phyloP scores from a whole-genome alignment of 148 eudicot genomes.

The Camellia lanceoleosa region DNA sequence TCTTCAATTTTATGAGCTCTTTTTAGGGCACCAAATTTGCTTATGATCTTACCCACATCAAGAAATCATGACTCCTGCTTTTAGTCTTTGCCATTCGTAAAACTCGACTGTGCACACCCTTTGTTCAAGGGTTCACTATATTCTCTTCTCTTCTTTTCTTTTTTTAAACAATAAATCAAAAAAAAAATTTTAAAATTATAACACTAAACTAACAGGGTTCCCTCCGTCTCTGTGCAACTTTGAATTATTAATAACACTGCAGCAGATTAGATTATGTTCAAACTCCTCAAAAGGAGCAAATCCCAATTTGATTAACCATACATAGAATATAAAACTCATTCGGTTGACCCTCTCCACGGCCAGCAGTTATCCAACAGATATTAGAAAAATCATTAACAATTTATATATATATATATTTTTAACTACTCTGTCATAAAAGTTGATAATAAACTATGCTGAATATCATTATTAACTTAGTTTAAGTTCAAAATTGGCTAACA shows the following conservation, averaged over 20 bases:
- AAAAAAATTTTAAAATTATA: neutral
- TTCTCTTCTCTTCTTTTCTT: neutral
- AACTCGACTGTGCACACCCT: slow-evolving; percentile 13
- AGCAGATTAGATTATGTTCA: slow-evolving; percentile 9
- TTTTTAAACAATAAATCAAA: neutral
- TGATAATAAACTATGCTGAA: neutral
- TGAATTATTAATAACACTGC: slow-evolving; percentile 4
- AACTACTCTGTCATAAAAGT: neutral
- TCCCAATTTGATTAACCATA: slow-evolving; percentile 20
- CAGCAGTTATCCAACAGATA: slow-evolving; percentile 2
- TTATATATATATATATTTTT: neutral
- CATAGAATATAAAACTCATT: neutral
- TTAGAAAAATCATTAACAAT: neutral
- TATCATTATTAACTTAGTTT: too few relatives aligned
- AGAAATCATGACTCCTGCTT: neutral
- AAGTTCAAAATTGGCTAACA: neutral
- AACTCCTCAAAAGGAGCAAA: slow-evolving; percentile 19
- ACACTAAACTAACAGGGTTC: neutral
- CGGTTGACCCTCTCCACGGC: slow-evolving; percentile 8
- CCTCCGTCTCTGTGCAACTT: slow-evolving; percentile 23
- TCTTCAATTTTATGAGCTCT: neutral
- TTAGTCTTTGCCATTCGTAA: neutral
- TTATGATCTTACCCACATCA: slow-evolving; percentile 12
- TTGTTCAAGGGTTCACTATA: slow-evolving; percentile 12
- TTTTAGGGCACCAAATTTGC: slow-evolving; percentile 9